Base-by-base conservation (phyloP, 495 filamentous ascomycete species). In the Aspergillus sparsus region DNA sequence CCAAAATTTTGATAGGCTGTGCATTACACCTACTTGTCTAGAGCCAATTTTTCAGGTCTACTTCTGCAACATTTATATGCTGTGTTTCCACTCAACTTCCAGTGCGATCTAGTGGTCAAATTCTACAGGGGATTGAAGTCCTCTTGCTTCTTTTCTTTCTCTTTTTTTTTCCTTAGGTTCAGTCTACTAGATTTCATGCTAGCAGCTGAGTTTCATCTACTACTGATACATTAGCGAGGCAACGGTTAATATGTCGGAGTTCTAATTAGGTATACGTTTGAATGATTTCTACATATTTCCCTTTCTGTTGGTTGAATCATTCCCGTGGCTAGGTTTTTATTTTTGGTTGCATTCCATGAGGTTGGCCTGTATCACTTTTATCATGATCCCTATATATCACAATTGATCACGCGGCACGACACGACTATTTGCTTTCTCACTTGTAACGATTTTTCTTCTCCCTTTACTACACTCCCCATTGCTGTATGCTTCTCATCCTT, bases 361-460 rank as follows among this genome's bases (percentile, higher is more conserved):
- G 50, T 58, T 36, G 54, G 27, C 27, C 44, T 58, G 55, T 53
- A 63, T 58, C 44, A 58, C 51, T 58, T 27, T 33, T 57, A 39
- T 36, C 31, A 8, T 42, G 32, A 37, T 55, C 37, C 27, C 44
- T 55, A 49, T 58, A 55, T 37, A 53, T 49, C 49, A 59, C 36
- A 53, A 36, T 54, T 54, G 42, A 21, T 62, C 34, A 62, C 15
- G 60, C 32, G 50, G 49, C 50, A 58, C 31, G 55, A 53, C 41
- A 33, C 41, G 13, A 21, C 13, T 47, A 33, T 12, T 10, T 55
- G 39, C 16, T 50, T n/a, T 31, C 53, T 53, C 8, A 15, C 35
- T 36, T 33, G 27, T 50, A 45, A 58, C 21, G 45, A 58, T 15
- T 15, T 35, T 53, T 32, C 52, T 21, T 9, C 36, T 8, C 32